These are phyloP conservation scores for Simmondsia chinensis DNA, from an alignment of 148 eudicot genomes.

Conservation along the genomic window DNA sequence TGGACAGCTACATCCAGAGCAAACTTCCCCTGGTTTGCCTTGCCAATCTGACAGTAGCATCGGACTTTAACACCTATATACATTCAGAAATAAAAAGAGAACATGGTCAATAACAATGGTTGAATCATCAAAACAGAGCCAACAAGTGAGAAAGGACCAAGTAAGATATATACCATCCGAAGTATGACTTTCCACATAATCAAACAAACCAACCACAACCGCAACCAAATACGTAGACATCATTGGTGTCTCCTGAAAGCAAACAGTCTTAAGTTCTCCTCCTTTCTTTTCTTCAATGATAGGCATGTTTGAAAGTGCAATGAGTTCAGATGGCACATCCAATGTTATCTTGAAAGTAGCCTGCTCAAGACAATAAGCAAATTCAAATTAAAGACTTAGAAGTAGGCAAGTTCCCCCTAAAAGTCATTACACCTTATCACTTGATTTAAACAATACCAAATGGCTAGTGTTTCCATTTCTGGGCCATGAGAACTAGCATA, in stretches of 20 bases:
- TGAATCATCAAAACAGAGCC: background rate
- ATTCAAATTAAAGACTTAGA: too few species aligned
- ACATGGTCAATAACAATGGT: background rate
- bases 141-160: background rate
- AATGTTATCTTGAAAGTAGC: slow-evolving; percentile 88
- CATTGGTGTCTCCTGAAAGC: slow-evolving; percentile 79
- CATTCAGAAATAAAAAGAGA: slow-evolving; percentile 1
- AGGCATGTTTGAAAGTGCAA: slow-evolving; percentile 98
- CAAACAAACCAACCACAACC: slow-evolving; percentile 81
- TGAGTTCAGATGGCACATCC: slow-evolving; percentile 76
- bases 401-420: too few species aligned
- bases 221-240: slow-evolving; percentile 97
- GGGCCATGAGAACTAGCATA: too few species aligned
- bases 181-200: slow-evolving; percentile 79
- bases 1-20: slow-evolving; percentile 90
- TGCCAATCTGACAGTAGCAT: slow-evolving; percentile 87
- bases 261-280: slow-evolving; percentile 64
- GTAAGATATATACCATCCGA: slow-evolving; percentile 64
- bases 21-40: slow-evolving; percentile 81
- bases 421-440: too few species aligned
- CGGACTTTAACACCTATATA: slow-evolving; percentile 65
- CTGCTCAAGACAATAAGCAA: too few species aligned
- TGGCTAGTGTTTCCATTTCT: too few species aligned
- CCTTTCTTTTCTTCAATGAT: slow-evolving; percentile 52
- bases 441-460: too few species aligned